phyloP scores from a whole-genome alignment of 2,329 filamentous ascomycete genomes.

The Colletotrichum camelliae region DNA sequence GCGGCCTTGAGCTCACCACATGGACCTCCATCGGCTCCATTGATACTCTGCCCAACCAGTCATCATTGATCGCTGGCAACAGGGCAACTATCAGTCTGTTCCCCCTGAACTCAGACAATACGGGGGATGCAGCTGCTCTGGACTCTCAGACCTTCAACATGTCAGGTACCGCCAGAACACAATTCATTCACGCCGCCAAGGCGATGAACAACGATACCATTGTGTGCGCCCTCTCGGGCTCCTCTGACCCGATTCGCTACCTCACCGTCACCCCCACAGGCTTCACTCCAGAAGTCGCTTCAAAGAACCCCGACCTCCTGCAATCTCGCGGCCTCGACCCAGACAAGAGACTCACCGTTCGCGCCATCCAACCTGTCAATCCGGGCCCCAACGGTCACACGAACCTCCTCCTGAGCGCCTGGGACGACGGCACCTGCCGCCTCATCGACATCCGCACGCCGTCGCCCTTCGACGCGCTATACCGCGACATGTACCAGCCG shows the following conservation, averaged over 20 bases:
- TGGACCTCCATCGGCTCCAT: slow-evolving; percentile 25
- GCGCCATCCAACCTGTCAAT: slow-evolving; percentile 52
- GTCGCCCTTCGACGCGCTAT: slow-evolving; percentile 50
- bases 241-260: slow-evolving; percentile 48
- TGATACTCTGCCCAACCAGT: slow-evolving; percentile 10
- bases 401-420: slow-evolving; percentile 54
- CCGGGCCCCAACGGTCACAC: slow-evolving; percentile 31
- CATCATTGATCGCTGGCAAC: slow-evolving; percentile 19
- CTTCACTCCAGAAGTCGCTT: slow-evolving; percentile 38
- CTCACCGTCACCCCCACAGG: slow-evolving; percentile 52
- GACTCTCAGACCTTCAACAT: slow-evolving; percentile 14
- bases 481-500: slow-evolving; percentile 58
- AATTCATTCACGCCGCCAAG: slow-evolving; percentile 40
- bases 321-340: slow-evolving; percentile 28
- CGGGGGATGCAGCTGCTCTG: not conserved
- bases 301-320: slow-evolving; percentile 34
- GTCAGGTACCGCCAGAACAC: slow-evolving; percentile 21
- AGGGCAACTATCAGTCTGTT: slow-evolving; percentile 22
- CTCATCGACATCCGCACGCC: slow-evolving; percentile 52
- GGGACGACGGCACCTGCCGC: slow-evolving; percentile 56
- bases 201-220: slow-evolving; percentile 51
- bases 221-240: slow-evolving; percentile 49
- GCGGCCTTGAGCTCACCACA: slow-evolving; percentile 32
- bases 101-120: slow-evolving; percentile 5
- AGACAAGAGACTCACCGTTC: slow-evolving; percentile 43